Percentiles rank a stretch among this genome's conserved stretches.
These are phyloP conservation scores for Puccinia polysora DNA, from an alignment of 1,284 basidiomycete genomes.

Conservation along the genomic window DNA sequence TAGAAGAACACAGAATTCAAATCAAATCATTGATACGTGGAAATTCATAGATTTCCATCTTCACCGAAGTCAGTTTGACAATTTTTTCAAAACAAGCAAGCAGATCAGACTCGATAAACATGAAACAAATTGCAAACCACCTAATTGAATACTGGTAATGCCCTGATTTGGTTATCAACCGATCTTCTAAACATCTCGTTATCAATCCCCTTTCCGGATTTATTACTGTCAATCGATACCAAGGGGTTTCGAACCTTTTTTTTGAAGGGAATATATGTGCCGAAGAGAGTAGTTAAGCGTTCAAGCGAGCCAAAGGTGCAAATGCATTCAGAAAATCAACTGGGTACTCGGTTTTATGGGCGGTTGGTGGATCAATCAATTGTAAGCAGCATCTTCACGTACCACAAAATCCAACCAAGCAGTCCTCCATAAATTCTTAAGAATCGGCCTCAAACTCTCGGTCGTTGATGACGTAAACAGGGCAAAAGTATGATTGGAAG, in stretches of 20 bases:
- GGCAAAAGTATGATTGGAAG: conserved; percentile 90
- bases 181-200: conserved; percentile 60
- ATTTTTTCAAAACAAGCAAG: no score
- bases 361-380: no score
- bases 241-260: conserved; percentile 34
- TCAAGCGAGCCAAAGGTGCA: no score
- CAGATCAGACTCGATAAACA: no score
- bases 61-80: no score
- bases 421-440: conserved; percentile 82
- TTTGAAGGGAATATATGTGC: neutral
- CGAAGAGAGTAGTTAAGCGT: no score
- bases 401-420: conserved; percentile 91
- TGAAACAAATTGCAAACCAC: no score
- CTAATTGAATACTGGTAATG: conserved; percentile 25
- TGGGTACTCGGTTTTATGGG: no score
- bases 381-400: conserved; percentile 54
- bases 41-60: no score
- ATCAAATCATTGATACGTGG: no score
- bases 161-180: conserved; percentile 46
- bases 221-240: conserved; percentile 47
- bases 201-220: conserved; percentile 68
- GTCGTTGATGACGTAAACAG: conserved; percentile 76
- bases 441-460: conserved; percentile 65
- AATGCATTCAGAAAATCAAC: no score
- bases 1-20: no score